Conservation (phyloP, 2,329 filamentous ascomycete species). For the Aspergillus floridensis region DNA sequence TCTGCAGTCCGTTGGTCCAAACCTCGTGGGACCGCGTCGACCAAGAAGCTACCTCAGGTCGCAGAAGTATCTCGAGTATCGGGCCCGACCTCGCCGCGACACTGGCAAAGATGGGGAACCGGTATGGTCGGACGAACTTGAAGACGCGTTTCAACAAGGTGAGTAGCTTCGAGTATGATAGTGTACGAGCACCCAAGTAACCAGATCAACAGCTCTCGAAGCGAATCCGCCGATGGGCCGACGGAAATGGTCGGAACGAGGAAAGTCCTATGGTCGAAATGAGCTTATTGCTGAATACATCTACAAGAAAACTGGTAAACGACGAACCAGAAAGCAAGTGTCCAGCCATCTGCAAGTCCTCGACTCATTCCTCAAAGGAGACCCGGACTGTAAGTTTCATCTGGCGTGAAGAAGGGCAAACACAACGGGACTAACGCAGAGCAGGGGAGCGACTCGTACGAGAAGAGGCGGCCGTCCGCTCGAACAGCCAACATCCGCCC, state of each 20-base stretch:
- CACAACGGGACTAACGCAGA: conserved; percentile 11
- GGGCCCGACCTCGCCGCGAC: conserved; percentile 42
- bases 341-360: conserved; percentile 65
- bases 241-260: conserved; percentile 51
- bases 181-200: conserved; percentile 13
- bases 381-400: conserved; percentile 49
- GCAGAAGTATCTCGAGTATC: conserved; percentile 46
- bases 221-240: conserved; percentile 59
- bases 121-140: conserved; percentile 47
- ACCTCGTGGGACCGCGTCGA: conserved; percentile 25
- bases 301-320: conserved; percentile 52
- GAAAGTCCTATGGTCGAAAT: conserved; percentile 58
- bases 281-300: conserved; percentile 62
- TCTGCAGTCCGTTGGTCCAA: conserved; percentile 34
- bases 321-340: conserved; percentile 57
- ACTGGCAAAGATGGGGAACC: conserved; percentile 44
- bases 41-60: conserved; percentile 39
- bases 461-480: conserved; percentile 34
- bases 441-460: conserved; percentile 41
- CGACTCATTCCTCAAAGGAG: conserved; percentile 54
- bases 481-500: conserved; percentile 33
- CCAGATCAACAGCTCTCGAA: conserved; percentile 45
- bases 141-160: conserved; percentile 51
- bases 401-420: not conserved
- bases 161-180: conserved; percentile 9